Evolutionary conservation across 805 yeast genomes (phyloP).

Genomic region (Suhomyces pyralidae): DNA sequence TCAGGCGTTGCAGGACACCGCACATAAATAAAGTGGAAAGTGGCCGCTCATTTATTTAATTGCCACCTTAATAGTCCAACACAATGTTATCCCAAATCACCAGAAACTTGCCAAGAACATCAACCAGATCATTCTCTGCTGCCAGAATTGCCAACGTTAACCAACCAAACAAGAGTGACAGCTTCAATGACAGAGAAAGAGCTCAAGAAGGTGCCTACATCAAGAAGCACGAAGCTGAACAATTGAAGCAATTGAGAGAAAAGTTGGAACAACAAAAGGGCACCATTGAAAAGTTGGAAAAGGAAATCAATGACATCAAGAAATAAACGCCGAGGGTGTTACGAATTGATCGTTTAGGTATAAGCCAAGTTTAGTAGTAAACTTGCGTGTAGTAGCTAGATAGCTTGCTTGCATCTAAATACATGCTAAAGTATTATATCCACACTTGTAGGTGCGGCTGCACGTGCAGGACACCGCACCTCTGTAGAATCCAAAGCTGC

Average conservation of each 20-base stretch:
- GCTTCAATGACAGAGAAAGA: slow-evolving; percentile 75
- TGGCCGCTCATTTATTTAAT: background rate
- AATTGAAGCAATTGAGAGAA: slow-evolving; percentile 71
- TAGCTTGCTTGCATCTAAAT: background rate
- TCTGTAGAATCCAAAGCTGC: background rate
- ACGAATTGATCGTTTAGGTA: background rate
- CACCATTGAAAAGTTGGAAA: slow-evolving; percentile 47
- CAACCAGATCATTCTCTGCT: slow-evolving; percentile 31
- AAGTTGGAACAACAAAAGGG: slow-evolving; percentile 73
- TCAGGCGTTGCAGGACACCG: background rate
- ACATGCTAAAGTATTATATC: background rate
- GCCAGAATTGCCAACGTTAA: slow-evolving; percentile 22
- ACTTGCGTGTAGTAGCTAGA: background rate
- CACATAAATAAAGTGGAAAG: background rate
- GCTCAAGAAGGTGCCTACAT: slow-evolving; percentile 86
- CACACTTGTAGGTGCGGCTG: background rate
- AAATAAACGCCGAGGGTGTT: background rate
- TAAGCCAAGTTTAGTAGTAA: background rate
- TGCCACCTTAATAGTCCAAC: background rate
- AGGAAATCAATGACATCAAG: slow-evolving; percentile 39
- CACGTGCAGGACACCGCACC: background rate
- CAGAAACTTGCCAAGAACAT: slow-evolving; percentile 17
- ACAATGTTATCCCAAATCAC: slow-evolving; percentile 23
- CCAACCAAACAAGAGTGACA: slow-evolving; percentile 20
- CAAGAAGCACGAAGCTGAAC: slow-evolving; percentile 88